Evolutionary conservation across 2,329 filamentous ascomycete species (phyloP), one percentile per base, ranked within the genome.

Genomic region (Amesomyces nigricolor): DNA sequence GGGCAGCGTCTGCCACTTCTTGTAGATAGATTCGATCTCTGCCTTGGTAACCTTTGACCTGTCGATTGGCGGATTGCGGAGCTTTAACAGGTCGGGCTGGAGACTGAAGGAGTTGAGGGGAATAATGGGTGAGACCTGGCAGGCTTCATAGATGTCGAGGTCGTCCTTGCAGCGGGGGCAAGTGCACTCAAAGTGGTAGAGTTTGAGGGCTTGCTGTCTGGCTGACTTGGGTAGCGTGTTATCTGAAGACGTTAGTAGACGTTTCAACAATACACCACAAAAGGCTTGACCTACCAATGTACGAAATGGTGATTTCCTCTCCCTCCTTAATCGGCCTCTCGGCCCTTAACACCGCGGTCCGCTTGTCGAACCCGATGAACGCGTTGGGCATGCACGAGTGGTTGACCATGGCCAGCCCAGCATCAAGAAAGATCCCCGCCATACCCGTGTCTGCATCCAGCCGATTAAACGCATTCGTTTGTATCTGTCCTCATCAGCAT

Each of bases 311-410:
- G 52, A 86, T 75, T 68, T 85, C 79, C 26, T 83, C 76, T 7
- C 75, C 80, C 32, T 71, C 64, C 13, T 71, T 63, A 42, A 86
- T 82, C 3, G 71, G 66, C 19, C 63, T 66, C 52, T 78, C 72
- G 2, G 82, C 78, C 38, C 76, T 72, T 13, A 86, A 67, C 2
- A 77, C 67, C 3, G 80, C 77, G 4, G 68, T 72, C 5, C 81
- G 73, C 4, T 78, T 78, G 39, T 75, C 62, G 51, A 85, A 84
- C 43, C 77, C 74, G 14, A 86, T 78, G 47, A 76, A 71, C 1
- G 82, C 80, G 60, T 83, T 85, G 3, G 82, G 82, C 2, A 77
- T 65, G 59, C 83, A 86, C 0, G 81, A 82, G 64, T 86, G 83
- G 59, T 86, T 86, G 19, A 75, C 74, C 76, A 84, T 82, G 56